phyloP scores from a whole-genome alignment of 352 stramenopile species.

The Phytophthora kernoviae region DNA sequence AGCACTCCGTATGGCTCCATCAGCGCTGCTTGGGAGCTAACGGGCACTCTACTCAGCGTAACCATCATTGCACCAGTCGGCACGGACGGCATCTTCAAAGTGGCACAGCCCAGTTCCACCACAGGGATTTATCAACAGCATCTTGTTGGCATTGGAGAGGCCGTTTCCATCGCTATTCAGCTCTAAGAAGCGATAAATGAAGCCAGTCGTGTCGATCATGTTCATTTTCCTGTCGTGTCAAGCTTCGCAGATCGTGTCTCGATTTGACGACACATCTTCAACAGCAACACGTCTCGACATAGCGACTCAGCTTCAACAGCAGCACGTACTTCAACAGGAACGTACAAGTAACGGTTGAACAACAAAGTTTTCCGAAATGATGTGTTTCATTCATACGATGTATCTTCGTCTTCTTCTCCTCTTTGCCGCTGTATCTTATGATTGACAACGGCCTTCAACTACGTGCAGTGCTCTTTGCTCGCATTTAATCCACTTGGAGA shows the following conservation, averaged over 20 bases:
- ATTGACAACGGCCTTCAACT: too few species aligned
- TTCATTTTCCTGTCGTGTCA: too few species aligned
- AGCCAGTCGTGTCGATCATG: too few species aligned
- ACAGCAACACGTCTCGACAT: too few species aligned
- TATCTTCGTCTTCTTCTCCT: not conserved
- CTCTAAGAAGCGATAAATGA: too few species aligned
- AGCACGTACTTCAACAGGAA: too few species aligned
- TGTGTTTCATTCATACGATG: not conserved
- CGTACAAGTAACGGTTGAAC: too few species aligned
- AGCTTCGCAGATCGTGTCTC: too few species aligned
- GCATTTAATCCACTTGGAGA: not conserved
- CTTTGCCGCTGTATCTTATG: not conserved
- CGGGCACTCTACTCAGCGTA: conserved; percentile 10
- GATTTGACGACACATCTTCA: too few species aligned
- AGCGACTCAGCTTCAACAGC: too few species aligned
- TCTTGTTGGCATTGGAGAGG: conserved; percentile 14
- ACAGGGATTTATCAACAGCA: conserved; percentile 12
- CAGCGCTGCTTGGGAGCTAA: conserved; percentile 10
- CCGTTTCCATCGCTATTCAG: conserved; percentile 6
- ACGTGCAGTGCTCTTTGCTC: not conserved
- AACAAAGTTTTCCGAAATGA: conserved; percentile 1
- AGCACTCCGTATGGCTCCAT: conserved; percentile 25
- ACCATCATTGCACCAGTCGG: conserved; percentile 10
- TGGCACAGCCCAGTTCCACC: conserved; percentile 18
- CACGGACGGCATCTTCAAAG: conserved; percentile 26